phyloP scores from a whole-genome alignment of 1,284 basidiomycete genomes.

The Sporisorium scitamineum region DNA sequence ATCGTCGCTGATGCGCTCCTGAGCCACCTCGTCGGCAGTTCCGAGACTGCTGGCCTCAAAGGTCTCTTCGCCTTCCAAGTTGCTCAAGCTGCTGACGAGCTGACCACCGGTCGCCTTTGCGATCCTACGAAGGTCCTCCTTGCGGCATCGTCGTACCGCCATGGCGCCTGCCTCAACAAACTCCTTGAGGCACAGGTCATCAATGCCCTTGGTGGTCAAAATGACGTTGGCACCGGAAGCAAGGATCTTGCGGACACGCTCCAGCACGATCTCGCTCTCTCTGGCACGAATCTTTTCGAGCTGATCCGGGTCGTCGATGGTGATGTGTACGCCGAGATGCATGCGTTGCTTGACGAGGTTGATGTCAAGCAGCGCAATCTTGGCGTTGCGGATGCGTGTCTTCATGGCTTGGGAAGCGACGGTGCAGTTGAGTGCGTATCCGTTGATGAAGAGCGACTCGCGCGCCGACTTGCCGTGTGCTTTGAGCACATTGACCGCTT shows the following conservation, averaged over 20 bases:
- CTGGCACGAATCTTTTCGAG: constrained; percentile 94
- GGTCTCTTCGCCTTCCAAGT: constrained; percentile 97
- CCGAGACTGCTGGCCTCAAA: constrained; percentile 93
- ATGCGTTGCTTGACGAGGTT: constrained; percentile 97
- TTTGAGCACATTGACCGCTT: constrained; percentile 99
- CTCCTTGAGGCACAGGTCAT: constrained; percentile 97
- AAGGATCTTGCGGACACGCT: constrained; percentile 95
- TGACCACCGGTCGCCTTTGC: constrained; percentile 97
- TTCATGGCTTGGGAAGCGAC: constrained; percentile 99
- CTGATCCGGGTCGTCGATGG: constrained; percentile 94
- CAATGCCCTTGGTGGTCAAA: constrained; percentile 97
- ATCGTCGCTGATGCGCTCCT: constrained; percentile 98
- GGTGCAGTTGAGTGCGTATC: constrained; percentile 98
- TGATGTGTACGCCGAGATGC: constrained; percentile 97
- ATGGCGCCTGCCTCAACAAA: constrained; percentile 99
- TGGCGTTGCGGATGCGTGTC: constrained; percentile 89
- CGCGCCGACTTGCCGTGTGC: constrained; percentile 96
- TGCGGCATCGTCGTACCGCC: constrained; percentile 96
- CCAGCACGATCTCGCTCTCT: constrained; percentile 95
- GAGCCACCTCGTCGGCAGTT: constrained; percentile 91
- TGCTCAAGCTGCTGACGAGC: constrained; percentile 90
- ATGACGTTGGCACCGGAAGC: constrained; percentile 96
- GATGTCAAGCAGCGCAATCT: constrained; percentile 98
- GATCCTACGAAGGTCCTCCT: constrained; percentile 96
- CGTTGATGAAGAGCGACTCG: constrained; percentile 93